Evolutionary conservation across 2,329 filamentous ascomycete genomes (phyloP), one percentile per base, ranked within the genome.

Genomic region (Verticillium albo-atrum): DNA sequence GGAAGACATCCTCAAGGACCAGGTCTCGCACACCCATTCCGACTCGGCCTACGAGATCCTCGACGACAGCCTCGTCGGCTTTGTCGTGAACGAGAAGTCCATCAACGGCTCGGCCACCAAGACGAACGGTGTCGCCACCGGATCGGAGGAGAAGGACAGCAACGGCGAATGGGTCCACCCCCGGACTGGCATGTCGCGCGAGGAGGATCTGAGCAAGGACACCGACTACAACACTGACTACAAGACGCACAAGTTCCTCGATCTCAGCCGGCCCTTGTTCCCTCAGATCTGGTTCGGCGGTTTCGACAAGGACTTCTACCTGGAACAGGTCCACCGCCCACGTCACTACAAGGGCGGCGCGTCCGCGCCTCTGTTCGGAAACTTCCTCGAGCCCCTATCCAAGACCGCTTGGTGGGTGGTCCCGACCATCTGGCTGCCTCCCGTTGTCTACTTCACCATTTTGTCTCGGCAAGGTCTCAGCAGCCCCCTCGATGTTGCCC

Each of bases 351-450:
- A 88, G 72, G 94, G 94, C 65, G 95, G 95, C 60, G 87, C 87
- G 63, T 97, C 92, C 6, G 95, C 95, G 37, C 95, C 95, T 23
- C 77, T 99, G 26, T 99, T 99, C 75, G 95, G 95, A 61, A 98
- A 99, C 77, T 96, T 99, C 73, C 80, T 99, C n/a, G 95, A 99
- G 77, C 95, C 95, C n/a, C 78, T 99, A 61, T 93, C 89, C 74
- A 90, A 93, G 81, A 99, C 95, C 2, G 86, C 95, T 1, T 99
- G 95, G 95, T 99, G 89, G 86, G 74, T 96, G 52, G 82, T 99
- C 12, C 95, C 95, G 3, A 81, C 81, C 0, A 62, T 96, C 2
- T 99, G 95, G 95, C 72, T 95, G 50, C 95, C 95, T n/a, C 83
- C 80, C 20, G 84, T 97, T 50, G 68, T 79, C 10, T 97, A 92